Evolutionary conservation across 2,329 filamentous ascomycete species (phyloP).

Genomic region (Arthrobotrys musiformis): DNA sequence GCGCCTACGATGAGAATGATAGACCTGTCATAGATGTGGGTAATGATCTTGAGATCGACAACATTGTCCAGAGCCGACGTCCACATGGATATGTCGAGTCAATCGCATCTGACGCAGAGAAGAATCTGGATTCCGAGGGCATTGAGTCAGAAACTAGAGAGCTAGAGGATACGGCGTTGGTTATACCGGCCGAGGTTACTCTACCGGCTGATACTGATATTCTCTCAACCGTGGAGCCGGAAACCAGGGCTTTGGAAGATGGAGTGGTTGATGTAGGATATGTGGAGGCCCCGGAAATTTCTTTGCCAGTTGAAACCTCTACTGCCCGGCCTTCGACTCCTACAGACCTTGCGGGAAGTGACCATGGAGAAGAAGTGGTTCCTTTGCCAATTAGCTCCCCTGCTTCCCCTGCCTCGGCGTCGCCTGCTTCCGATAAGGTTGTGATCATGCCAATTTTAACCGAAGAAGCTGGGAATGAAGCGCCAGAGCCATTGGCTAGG

Average conservation of each 20-base stretch:
- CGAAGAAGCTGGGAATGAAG: not conserved
- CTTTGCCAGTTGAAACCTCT: conserved; percentile 1
- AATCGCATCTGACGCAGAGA: conserved; percentile 40
- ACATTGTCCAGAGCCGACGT: conserved; percentile 9
- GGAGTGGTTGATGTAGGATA: not conserved
- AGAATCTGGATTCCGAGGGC: not conserved
- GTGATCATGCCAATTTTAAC: not conserved
- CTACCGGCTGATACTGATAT: not conserved
- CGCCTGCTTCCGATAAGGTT: not conserved
- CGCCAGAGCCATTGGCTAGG: not conserved
- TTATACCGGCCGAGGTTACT: not conserved
- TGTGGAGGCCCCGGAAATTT: conserved; percentile 19
- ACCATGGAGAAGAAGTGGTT: conserved; percentile 18
- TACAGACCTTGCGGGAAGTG: not conserved
- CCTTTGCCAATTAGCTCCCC: conserved; percentile 40
- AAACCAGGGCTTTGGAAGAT: not conserved
- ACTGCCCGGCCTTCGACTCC: not conserved
- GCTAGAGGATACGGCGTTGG: not conserved
- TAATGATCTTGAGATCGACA: conserved; percentile 5
- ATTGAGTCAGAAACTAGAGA: not conserved
- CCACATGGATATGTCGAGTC: conserved; percentile 32
- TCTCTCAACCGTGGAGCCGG: not conserved
- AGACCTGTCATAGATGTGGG: not conserved
- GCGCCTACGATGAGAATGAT: not conserved
- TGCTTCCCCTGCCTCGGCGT: conserved; percentile 16